Evolutionary conservation across 2,329 filamentous ascomycete species (phyloP), one percentile per base, ranked within the genome.

Genomic region (Ophiostoma sp.): DNA sequence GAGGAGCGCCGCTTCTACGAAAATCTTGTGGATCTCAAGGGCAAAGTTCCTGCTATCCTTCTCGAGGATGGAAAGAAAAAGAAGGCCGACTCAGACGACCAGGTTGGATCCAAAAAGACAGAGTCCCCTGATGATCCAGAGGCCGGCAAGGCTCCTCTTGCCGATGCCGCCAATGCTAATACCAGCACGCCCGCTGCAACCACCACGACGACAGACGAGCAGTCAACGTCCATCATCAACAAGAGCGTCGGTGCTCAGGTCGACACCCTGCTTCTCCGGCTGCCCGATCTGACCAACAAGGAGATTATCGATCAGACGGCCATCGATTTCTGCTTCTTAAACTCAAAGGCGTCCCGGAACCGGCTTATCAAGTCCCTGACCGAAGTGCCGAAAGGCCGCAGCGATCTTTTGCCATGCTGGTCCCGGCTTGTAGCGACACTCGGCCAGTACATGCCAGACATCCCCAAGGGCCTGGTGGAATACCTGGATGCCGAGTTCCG

Each of bases 1-100:
- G 95, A 99, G 67, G 94, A 99, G 78, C 88, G 95, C 70, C 91
- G 95, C 70, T 99, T 99, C 77, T 99, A 99, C 79, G 95, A 99
- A 81, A 98, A 97, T 72, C 79, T 99, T 11, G 90, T 96, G 12
- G 95, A 99, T 76, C 81, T 99, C 16, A 97, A 96, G 76, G 95
- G 96, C 73, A 96, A 97, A 74, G 95, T 99, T 2, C 96, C 95
- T 0, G 90, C 90, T 1, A 96, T 99, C 73, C 82, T 99, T 8
- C 85, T 99, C 0, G 95, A 99, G 75, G 95, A 98, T 73, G 87
- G 87, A 67, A 97, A 96, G 79, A 98, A 97, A 81, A 97, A 96
- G 81, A 97, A 96, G 80, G 97, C 81, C 4, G 93, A 97, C 66
- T 78, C 80, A 1, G 93, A 97, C 70, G 94, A 97, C 71, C 87